Base-by-base conservation (phyloP, 768 basidiomycete genomes). In the Suillus bovinus region DNA sequence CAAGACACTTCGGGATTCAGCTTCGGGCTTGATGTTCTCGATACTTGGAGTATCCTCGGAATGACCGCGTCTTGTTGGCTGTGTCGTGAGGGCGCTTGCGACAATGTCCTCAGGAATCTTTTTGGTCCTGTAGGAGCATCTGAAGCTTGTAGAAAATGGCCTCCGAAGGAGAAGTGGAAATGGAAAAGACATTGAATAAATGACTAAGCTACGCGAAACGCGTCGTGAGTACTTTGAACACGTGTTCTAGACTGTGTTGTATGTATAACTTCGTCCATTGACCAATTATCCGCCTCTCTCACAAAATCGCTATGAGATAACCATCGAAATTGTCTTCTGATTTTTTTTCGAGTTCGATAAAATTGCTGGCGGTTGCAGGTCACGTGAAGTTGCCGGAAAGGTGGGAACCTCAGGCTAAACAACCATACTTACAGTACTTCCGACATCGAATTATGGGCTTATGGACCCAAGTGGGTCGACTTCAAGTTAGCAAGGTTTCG, bases 121-220 rank as follows among this genome's bases (percentile, higher is more conserved):
- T n/a, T 54, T 56, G 29, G 61, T 47, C 46, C 27, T 49, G 34
- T 59, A 50, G 42, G 22, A 38, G 53, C 39, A 53, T 24, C 31
- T 68, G 52, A 52, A 17, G 33, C 64, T 55, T 20, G 64, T 60
- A 13, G 69, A 73, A 63, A 65, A 65, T 60, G 66, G 60, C 4
- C 73, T 70, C 29, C 38, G 67, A 58, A 67, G 58, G 9, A 58
- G 14, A 29, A 53, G 9, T 17, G 63, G 66, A 57, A 61, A 50
- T 17, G 63, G 66, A 57, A 61, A 50, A 52, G 57, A 59, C 61
- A 61, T 61, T 44, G 17, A 33, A 27, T 46, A 31, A n/a, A 38
- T 61, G 38, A 61, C 57, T 61, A 58, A 61, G 61, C 34, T 16
- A 39, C 55, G 9, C 55, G 38, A 56, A 39, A 36, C 36, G 38